Base-by-base conservation (phyloP, 2,329 filamentous ascomycete species). In the Pseudohalonectria lignicola region DNA sequence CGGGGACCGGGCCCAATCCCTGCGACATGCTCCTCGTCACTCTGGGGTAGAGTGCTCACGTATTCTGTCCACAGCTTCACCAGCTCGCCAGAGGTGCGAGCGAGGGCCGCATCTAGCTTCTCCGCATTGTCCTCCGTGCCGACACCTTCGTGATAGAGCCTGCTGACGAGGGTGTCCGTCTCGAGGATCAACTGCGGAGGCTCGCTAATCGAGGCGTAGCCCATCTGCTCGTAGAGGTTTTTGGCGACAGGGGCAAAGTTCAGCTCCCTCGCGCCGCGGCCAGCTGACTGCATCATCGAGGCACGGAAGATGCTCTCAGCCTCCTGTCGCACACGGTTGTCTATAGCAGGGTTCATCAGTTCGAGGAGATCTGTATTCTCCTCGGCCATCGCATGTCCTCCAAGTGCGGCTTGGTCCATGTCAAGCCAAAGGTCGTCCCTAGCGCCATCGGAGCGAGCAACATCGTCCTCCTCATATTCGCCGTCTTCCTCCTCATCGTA, bases 241-340 rank as follows among this genome's bases (percentile, higher is more conserved):
- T 81, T 83, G 21, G 85, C 84, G 42, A 94, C 76, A 6, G 72
- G 64, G 4, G 77, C 71, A 50, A 86, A 82, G 32, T 76, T 74
- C 37, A 79, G 77, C 8, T 76, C 70, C 34, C 69, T 70, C 44
- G 64, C 56, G 35, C 29, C 29, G 3, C 43, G 44, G 45, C 59
- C 43, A 16, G 51, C 60, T 40, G 67, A 61, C 31, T 62, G 67
- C 41, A 64, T 61, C 13, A 66, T 55, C 4, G 72, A 74, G 32
- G 69, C 66, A 29, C 69, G 67, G 48, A 67, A 71, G 39, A 76
- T 67, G 39, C 65, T 64, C 42, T 76, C 69, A 11, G 74, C 73
- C 53, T 78, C 72, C 40, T 58, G 64, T 37, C 63, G 62, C 41
- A 76, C 63, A 35, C 68, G 66, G 42, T 66, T 61, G 12, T 67